Percentiles rank a stretch among this genome's conserved stretches.
These are phyloP conservation scores for Aspergillus awamori DNA, from an alignment of 2,329 filamentous ascomycete species.

Conservation along the genomic window DNA sequence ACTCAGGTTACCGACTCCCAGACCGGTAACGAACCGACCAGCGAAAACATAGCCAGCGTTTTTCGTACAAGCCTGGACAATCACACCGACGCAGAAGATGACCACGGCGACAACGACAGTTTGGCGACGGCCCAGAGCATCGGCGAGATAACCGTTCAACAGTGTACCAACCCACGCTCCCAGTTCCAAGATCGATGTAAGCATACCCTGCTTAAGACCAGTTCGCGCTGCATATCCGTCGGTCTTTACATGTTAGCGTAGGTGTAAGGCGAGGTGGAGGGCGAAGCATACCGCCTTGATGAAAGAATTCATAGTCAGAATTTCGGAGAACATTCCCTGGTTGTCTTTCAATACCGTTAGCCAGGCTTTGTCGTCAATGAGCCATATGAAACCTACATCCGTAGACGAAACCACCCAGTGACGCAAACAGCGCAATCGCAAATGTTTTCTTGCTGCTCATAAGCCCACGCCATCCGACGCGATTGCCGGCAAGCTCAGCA, in stretches of 20 bases:
- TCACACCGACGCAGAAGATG: slow-evolving; percentile 42
- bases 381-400: slow-evolving; percentile 52
- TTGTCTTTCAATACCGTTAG: slow-evolving; percentile 52
- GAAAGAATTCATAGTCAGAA: slow-evolving; percentile 57
- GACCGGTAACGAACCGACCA: slow-evolving; percentile 47
- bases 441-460: slow-evolving; percentile 58
- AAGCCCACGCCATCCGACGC: slow-evolving; percentile 51
- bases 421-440: slow-evolving; percentile 58
- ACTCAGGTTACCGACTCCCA: slow-evolving; percentile 47
- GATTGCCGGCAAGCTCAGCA: slow-evolving; percentile 37
- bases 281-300: slow-evolving; percentile 48
- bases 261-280: slow-evolving; percentile 16
- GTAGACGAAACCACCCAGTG: slow-evolving; percentile 59
- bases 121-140: slow-evolving; percentile 38
- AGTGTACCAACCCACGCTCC: slow-evolving; percentile 45
- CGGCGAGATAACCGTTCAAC: slow-evolving; percentile 41
- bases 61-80: slow-evolving; percentile 40
- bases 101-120: slow-evolving; percentile 38
- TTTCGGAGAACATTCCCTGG: slow-evolving; percentile 75
- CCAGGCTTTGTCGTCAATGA: too few species aligned
- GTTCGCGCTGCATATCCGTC: slow-evolving; percentile 31
- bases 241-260: slow-evolving; percentile 23
- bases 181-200: slow-evolving; percentile 47
- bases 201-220: slow-evolving; percentile 34
- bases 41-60: slow-evolving; percentile 39